Base-by-base conservation (phyloP, 192 early-diverging fungal species). In the Chytriomyces confervae region DNA sequence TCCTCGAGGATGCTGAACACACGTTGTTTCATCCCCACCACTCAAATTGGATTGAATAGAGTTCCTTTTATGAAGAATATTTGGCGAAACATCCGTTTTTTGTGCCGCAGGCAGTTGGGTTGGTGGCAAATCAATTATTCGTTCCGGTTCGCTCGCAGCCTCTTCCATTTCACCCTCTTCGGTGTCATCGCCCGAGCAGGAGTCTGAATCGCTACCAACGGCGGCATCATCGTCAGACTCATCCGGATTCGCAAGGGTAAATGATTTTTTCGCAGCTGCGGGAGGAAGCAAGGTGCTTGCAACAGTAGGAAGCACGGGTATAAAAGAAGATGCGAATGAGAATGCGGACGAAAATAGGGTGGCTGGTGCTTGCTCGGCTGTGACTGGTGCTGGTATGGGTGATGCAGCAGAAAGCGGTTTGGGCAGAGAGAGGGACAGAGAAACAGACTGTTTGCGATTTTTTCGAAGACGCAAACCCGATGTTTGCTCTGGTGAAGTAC, bases 271-370 rank as follows among this genome's bases (percentile, higher is more conserved):
- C 1, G 13, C 27, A 16, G 27, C 36, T 65, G 63, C 13, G 36
- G 36, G 18, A n/a, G 57, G 16, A 60, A 23, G 23, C n/a, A 36
- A 20, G 10, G 36, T 36, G 36, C 11, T 65, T 27, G 63, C 1
- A 20, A 36, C 63, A 23, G 63, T 27, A 18, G 62, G 62, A 20
- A 47, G 66, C 6, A 23, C n/a, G 9, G 50, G 18, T 13, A 70
- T 27, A 24, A 66, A 76, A 10, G 62, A 36, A 7, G 44, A 51
- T 45, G 74, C 74, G 53, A 76, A 48, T 4, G 62, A 66, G 46
- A 66, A 76, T 20, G 61, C 61, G 13, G 61, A 63, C 8, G 72
- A 60, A 43, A 75, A 10, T 6, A 64, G 47, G 47, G 74, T 66
- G 23, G 61, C 27, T 51, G 74, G 16, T 3, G 57, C 20, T 10